A percentile compares a stretch with the other conserved stretches of the same genome.
These are phyloP conservation scores for Graphiopsis chlorocephala DNA, from an alignment of 2,329 filamentous ascomycete genomes.

Conservation along the genomic window DNA sequence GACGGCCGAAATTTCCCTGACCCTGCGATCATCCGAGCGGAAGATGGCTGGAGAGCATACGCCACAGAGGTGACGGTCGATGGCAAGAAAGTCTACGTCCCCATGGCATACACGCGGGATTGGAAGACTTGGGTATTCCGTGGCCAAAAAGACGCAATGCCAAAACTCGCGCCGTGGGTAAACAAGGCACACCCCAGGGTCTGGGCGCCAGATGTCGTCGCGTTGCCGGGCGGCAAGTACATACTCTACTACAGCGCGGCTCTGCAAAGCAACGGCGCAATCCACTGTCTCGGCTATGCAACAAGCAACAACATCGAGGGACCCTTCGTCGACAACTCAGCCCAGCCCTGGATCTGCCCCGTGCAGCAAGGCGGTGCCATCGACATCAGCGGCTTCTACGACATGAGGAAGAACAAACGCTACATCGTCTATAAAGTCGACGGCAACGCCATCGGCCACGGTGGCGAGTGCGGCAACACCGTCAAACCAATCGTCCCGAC, in stretches of 20 bases:
- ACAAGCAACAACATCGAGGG: conserved; percentile 26
- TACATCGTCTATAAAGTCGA: conserved; percentile 33
- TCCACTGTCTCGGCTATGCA: conserved; percentile 31
- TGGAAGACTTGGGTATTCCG: conserved; percentile 49
- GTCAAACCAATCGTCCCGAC: conserved; percentile 25
- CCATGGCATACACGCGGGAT: conserved; percentile 50
- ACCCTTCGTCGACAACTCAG: conserved; percentile 28
- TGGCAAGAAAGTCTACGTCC: conserved; percentile 43
- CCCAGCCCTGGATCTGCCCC: conserved; percentile 29
- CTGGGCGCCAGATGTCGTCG: conserved; percentile 60
- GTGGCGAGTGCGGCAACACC: conserved; percentile 29
- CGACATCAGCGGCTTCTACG: conserved; percentile 28
- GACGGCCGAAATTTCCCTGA: conserved; percentile 51
- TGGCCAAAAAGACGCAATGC: conserved; percentile 52
- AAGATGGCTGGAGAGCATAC: conserved; percentile 57
- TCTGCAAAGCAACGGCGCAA: conserved; percentile 14
- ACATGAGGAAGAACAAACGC: conserved; percentile 21
- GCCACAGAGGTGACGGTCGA: conserved; percentile 44
- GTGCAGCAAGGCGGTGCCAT: conserved; percentile 29
- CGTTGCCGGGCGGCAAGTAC: conserved; percentile 33
- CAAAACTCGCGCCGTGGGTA: conserved; percentile 50
- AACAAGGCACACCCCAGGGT: conserved; percentile 46
- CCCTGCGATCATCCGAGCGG: conserved; percentile 49
- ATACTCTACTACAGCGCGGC: conserved; percentile 31
- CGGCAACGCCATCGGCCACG: conserved; percentile 29